Base-by-base conservation (phyloP, 75 land plant genomes). In the Adiantum capillusveneris region DNA sequence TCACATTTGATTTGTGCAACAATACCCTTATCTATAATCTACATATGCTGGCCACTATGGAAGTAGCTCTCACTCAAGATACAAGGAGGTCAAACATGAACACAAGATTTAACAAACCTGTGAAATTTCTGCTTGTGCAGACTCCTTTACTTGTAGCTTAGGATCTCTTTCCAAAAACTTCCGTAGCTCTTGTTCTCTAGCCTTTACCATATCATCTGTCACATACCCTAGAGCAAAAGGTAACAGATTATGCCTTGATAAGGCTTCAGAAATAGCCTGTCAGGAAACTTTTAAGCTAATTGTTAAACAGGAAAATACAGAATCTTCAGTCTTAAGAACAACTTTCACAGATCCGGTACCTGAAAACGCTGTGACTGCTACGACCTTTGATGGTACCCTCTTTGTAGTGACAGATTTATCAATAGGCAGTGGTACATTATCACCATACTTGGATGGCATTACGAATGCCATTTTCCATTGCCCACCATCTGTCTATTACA, bases 391-490 rank as follows among this genome's bases (percentile, higher is more conserved):
- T 22, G 88, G 89, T 26, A 88, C 76, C 59, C 78, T 69, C 57
- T 41, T 77, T 61, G 88, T 88, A 19, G 41, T 68, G 17, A 92
- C 80, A 57, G 86, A 73, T 21, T 79, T 46, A 65, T 88, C 84
- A 39, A 75, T 65, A 36, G 97, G 97, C 22, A 80, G 18, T 21
- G 97, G 97, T 41, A 89, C 44, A 42, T 78, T 56, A 11, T 65
- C 71, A 64, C 83, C 88, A 69, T 92, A 92, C 62, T 88, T 92
- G 56, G 97, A 77, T 3, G 97, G 97, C 84, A 92, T 71, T 55
- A 92, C 86, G 69, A 92, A 92, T 12, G 97, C 86, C 97, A 92
- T 92, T 53, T 64, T 53, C 97, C 97, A 92, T 56, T 72, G 65
- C 16, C 58, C 79, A 30, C 70, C 60, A 49, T 68, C 71, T 57